Evolutionary conservation across 768 basidiomycete species (phyloP).

Genomic region (Tylopilus plumbeoviolaceoides): DNA sequence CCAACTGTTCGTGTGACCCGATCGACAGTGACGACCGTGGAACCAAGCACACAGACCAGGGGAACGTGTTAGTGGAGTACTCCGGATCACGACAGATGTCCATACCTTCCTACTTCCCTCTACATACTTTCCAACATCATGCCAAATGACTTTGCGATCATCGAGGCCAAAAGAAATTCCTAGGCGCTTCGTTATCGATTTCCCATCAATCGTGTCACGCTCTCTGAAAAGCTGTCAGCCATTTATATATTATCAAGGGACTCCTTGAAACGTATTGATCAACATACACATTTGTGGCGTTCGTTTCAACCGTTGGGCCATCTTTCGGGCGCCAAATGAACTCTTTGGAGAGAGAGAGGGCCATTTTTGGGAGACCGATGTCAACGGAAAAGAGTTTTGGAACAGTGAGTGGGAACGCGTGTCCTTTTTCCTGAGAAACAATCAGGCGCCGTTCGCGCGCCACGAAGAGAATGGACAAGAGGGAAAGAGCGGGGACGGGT

Average conservation of each 20-base stretch:
- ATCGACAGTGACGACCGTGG: slow-evolving; percentile 6
- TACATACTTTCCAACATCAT: not conserved
- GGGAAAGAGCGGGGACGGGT: not conserved
- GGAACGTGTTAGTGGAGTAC: not conserved
- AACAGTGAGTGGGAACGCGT: not conserved
- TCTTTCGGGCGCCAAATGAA: not conserved
- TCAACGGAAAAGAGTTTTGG: not conserved
- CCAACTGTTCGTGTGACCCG: not conserved
- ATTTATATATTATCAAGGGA: not conserved
- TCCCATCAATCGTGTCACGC: not conserved
- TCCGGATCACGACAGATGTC: not conserved
- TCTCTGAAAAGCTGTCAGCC: not conserved
- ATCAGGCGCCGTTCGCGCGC: not conserved
- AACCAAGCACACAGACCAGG: not conserved
- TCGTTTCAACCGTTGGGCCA: not conserved
- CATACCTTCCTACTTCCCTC: not conserved
- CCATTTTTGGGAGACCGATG: not conserved
- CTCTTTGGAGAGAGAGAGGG: not conserved
- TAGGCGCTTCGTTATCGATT: not conserved
- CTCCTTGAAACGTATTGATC: slow-evolving; percentile 1
- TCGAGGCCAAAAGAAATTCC: not conserved
- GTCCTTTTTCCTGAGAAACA: not conserved
- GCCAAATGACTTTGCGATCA: not conserved
- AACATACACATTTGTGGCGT: not conserved
- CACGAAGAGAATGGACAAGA: not conserved